Evolutionary conservation across 129 eudicot genomes (phyloP).

Genomic region (Flaveria robusta): DNA sequence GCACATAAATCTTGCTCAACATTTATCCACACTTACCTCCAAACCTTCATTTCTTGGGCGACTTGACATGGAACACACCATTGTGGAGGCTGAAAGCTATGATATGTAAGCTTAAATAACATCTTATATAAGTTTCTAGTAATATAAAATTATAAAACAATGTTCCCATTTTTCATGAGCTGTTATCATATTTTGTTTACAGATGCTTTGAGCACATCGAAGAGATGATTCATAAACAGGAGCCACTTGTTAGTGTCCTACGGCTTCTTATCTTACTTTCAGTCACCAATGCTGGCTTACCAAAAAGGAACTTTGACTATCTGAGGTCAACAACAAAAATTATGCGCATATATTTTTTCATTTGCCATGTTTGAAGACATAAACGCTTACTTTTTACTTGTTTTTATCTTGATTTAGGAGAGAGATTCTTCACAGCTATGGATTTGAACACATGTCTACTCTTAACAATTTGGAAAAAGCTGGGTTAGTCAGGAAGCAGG

Average conservation of each 20-base stretch:
- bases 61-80: slow-evolving; percentile 96
- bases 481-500: slow-evolving; percentile 88
- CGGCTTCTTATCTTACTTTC: slow-evolving; percentile 85
- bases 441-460: slow-evolving; percentile 92
- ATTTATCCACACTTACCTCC: slow-evolving; percentile 79
- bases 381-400: slow-evolving; percentile 13
- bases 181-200: slow-evolving; percentile 32
- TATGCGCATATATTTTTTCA: background rate
- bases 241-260: slow-evolving; percentile 77
- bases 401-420: slow-evolving; percentile 56
- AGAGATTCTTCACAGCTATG: slow-evolving; percentile 97
- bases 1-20: slow-evolving; percentile 99
- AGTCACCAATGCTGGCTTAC: slow-evolving; percentile 84
- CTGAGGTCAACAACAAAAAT: slow-evolving; percentile 53
- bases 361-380: slow-evolving; percentile 5
- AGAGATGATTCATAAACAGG: slow-evolving; percentile 95
- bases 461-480: slow-evolving; percentile 87
- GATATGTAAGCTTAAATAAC: slow-evolving; percentile 65
- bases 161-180: background rate
- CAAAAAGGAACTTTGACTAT: slow-evolving; percentile 80
- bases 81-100: slow-evolving; percentile 93
- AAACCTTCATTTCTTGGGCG: slow-evolving; percentile 78
- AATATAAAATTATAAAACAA: background rate
- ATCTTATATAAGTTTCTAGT: background rate
- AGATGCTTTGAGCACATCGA: slow-evolving; percentile 94